These are phyloP conservation scores for Fomes fomentarius DNA, from an alignment of 1,284 basidiomycete genomes.

Conservation along the genomic window DNA sequence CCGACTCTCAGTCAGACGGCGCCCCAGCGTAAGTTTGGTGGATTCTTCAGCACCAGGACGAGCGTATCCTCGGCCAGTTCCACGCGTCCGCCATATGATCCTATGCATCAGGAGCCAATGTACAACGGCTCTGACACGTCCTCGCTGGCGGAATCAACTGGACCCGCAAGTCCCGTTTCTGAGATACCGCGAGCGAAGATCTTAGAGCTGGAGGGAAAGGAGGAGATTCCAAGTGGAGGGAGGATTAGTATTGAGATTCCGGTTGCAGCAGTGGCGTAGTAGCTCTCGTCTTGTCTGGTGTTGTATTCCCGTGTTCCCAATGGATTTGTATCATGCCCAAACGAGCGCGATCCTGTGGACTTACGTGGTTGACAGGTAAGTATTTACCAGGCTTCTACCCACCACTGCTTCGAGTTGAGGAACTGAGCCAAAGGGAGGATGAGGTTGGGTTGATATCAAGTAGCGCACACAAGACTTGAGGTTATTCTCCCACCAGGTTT, in stretches of 20 bases:
- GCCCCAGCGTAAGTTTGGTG: conserved; percentile 61
- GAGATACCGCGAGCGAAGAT: background rate
- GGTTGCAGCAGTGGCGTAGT: conserved; percentile 2
- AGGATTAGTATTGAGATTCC: background rate
- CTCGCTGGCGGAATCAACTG: conserved; percentile 38
- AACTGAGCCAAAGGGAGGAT: too few species aligned
- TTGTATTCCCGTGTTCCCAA: background rate
- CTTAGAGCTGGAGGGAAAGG: background rate
- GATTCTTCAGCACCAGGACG: conserved; percentile 63
- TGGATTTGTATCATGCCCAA: conserved; percentile 2
- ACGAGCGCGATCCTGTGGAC: too few species aligned
- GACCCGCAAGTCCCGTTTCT: conserved; percentile 39
- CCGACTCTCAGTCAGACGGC: conserved; percentile 44
- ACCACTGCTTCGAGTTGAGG: too few species aligned
- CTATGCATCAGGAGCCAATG: conserved; percentile 33
- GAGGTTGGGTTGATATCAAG: too few species aligned
- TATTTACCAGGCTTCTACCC: too few species aligned
- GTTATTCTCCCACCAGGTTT: too few species aligned
- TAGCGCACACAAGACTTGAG: too few species aligned
- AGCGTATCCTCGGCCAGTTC: conserved; percentile 51
- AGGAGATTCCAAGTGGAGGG: background rate
- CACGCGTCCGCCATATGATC: conserved; percentile 16
- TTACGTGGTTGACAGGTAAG: too few species aligned
- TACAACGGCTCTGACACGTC: conserved; percentile 41
- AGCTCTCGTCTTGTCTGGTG: background rate